Evolutionary conservation across 169 alveolate species (phyloP), one percentile per base, ranked within the genome.

Genomic region (Babesia sp.): DNA sequence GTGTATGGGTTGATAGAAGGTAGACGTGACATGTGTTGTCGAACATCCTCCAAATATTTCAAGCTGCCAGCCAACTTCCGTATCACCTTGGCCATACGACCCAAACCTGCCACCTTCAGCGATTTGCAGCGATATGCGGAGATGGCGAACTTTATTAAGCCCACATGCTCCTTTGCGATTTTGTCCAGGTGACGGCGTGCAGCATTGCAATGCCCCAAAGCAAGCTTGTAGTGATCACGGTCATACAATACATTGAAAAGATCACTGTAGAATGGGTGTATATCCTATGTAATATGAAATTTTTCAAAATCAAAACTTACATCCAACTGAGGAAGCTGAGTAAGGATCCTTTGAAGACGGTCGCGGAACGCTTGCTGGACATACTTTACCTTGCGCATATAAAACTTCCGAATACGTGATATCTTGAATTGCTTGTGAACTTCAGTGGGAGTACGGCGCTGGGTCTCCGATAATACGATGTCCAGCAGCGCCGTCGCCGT

Each of bases 381-480:
- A 81, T 93, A 96, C 85, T 97, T 96, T 44, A 97, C 99, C 90
- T 98, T 98, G 60, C 99, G 94, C 99, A 98, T 97, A 79, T 98
- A 98, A 91, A 98, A 98, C 84, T 94, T 96, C 55, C 99, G 85
- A 46, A 98, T 98, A 31, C 99, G 90, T n/a, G 98, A 90, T 39
- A 98, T 97, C 89, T 97, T 96, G 92, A 95, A 96, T 36, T 97
- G 98, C 41, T 97, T 98, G 84, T 96, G 99, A 12, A 98, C 97
- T 51, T 95, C 99, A 14, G 99, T 98, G 5, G 99, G 99, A 0
- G 99, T 98, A 93, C 97, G 97, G 36, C 99, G 91, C 86, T 98
- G 98, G 28, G 99, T 98, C 86, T 94, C 95, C 42, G 99, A 95
- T 16, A 98, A 90, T 51, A 97, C 96, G 50, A 94, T 94, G 81